Evolutionary conservation across 2,329 filamentous ascomycete species (phyloP).

Genomic region (Xylaria sp.): DNA sequence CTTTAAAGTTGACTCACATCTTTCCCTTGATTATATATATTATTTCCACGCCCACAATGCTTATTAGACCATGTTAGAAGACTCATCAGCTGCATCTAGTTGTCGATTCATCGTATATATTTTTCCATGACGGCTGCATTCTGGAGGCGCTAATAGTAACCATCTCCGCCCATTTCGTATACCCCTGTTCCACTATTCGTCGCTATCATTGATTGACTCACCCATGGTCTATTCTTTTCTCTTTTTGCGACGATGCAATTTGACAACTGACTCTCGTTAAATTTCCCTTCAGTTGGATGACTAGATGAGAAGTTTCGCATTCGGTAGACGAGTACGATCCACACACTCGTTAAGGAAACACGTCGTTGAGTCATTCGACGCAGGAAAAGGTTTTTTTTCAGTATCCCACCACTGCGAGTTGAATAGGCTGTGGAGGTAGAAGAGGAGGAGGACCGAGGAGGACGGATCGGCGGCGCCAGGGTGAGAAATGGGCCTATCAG

Average conservation of each 20-base stretch:
- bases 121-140: not conserved
- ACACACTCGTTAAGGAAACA: not conserved
- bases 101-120: conserved; percentile 2
- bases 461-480: not conserved
- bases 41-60: not conserved
- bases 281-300: conserved; percentile 1
- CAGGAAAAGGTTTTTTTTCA: not conserved
- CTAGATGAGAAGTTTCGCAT: not conserved
- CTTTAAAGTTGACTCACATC: conserved; percentile 19
- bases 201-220: conserved; percentile 25
- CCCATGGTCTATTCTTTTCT: conserved; percentile 13
- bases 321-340: not conserved
- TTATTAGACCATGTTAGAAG: not conserved
- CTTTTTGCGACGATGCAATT: conserved; percentile 11
- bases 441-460: not conserved
- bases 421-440: conserved; percentile 1
- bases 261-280: conserved; percentile 5
- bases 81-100: not conserved
- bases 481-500: conserved; percentile 31
- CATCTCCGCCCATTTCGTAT: not conserved
- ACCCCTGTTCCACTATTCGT: conserved; percentile 10
- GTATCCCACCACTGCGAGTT: not conserved
- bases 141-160: conserved; percentile 12
- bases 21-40: not conserved
- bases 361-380: conserved; percentile 3